Percentiles rank a stretch among this genome's conserved stretches.
These are phyloP conservation scores for Knoxdaviesia proteae DNA, from an alignment of 2,329 filamentous ascomycete species.

Conservation along the genomic window DNA sequence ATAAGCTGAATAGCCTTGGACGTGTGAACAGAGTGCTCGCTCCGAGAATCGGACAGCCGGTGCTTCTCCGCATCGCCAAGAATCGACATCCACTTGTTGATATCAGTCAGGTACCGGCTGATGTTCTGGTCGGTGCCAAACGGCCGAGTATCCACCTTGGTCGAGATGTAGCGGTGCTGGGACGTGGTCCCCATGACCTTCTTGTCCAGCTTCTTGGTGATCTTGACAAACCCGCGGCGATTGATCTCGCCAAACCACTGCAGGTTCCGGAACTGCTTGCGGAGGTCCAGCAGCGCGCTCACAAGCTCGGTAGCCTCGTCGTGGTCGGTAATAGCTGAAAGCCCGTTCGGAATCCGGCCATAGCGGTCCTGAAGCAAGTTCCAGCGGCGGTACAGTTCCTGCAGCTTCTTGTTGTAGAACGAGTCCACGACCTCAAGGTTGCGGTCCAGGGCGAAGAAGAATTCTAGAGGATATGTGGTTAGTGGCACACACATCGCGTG, in stretches of 20 bases:
- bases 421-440: slow-evolving; percentile 92
- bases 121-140: slow-evolving; percentile 56
- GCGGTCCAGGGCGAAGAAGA: slow-evolving; percentile 90
- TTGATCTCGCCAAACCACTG: slow-evolving; percentile 99
- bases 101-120: slow-evolving; percentile 29
- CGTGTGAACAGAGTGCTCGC: slow-evolving; percentile 54
- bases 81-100: slow-evolving; percentile 82
- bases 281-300: slow-evolving; percentile 71
- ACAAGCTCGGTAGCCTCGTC: slow-evolving; percentile 86
- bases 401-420: slow-evolving; percentile 93
- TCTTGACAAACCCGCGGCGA: slow-evolving; percentile 84
- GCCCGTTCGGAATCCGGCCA: slow-evolving; percentile 48
- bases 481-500: background rate
- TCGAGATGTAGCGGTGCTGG: slow-evolving; percentile 70
- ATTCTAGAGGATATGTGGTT: slow-evolving; percentile 36
- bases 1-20: slow-evolving; percentile 50
- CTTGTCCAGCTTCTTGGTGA: slow-evolving; percentile 97
- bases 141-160: slow-evolving; percentile 71
- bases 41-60: slow-evolving; percentile 46
- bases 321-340: slow-evolving; percentile 49
- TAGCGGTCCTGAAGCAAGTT: slow-evolving; percentile 78
- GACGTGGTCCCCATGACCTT: slow-evolving; percentile 59
- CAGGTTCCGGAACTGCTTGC: slow-evolving; percentile 71
- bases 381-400: slow-evolving; percentile 63
- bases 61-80: slow-evolving; percentile 54